phyloP scores from a whole-genome alignment of 495 filamentous ascomycete species.

The Tuber magnatum region DNA sequence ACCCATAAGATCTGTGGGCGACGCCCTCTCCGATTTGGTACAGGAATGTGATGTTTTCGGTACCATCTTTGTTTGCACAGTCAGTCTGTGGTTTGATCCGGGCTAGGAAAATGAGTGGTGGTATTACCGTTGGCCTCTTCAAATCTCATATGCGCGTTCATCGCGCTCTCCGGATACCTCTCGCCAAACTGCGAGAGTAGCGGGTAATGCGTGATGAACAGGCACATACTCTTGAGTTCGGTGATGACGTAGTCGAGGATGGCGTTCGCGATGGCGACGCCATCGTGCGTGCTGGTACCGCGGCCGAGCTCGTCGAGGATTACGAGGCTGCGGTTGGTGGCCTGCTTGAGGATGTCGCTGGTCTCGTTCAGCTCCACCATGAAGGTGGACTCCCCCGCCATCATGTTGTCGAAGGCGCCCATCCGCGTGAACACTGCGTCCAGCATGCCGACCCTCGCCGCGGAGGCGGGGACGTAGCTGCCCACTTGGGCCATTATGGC shows the following conservation, averaged over 20 bases:
- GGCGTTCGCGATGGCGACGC: conserved; percentile 89
- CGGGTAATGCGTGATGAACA: conserved; percentile 98
- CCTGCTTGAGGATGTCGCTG: conserved; percentile 77
- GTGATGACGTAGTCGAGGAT: conserved; percentile 79
- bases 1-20: conserved; percentile 83
- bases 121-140: conserved; percentile 22
- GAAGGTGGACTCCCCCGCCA: conserved; percentile 89
- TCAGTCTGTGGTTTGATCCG: conserved; percentile 28
- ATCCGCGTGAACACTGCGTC: conserved; percentile 94
- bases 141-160: conserved; percentile 49
- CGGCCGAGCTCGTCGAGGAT: conserved; percentile 94
- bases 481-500: conserved; percentile 92
- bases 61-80: conserved; percentile 14
- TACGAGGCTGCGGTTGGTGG: conserved; percentile 70
- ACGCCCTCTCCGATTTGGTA: conserved; percentile 81
- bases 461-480: conserved; percentile 78
- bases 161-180: conserved; percentile 47
- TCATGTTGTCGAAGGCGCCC: conserved; percentile 95
- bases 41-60: conserved; percentile 65
- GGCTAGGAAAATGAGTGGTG: not conserved
- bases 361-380: conserved; percentile 97
- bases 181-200: conserved; percentile 64
- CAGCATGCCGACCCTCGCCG: conserved; percentile 67
- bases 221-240: conserved; percentile 63
- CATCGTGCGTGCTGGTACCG: conserved; percentile 90